Evolutionary conservation across 2,329 filamentous ascomycete species (phyloP).

Genomic region (Sclerotiophoma versabilis): DNA sequence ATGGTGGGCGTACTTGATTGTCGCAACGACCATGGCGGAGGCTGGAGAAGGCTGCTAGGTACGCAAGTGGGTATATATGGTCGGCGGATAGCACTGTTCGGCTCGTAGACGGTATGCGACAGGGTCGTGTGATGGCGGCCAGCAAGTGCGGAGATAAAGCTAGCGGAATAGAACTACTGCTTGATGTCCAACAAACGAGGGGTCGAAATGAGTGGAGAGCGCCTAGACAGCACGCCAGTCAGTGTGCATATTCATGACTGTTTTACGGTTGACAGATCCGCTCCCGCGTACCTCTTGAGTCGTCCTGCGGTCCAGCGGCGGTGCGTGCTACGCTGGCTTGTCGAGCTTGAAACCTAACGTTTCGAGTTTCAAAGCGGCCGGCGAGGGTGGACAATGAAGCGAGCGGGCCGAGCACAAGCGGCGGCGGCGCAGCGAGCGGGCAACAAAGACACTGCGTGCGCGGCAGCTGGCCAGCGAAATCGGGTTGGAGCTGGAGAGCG

Average conservation of each 20-base stretch:
- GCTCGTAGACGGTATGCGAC: conserved; percentile 16
- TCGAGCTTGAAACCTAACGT: conserved; percentile 50
- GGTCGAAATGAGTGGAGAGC: conserved; percentile 41
- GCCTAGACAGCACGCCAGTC: conserved; percentile 39
- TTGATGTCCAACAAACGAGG: conserved; percentile 50
- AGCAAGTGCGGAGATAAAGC: conserved; percentile 32
- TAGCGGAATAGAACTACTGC: conserved; percentile 28
- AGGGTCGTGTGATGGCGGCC: conserved; percentile 23
- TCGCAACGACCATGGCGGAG: conserved; percentile 50
- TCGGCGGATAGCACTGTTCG: conserved; percentile 10
- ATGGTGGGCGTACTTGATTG: conserved; percentile 50
- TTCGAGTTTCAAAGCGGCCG: conserved; percentile 42
- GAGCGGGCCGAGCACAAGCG: conserved; percentile 20
- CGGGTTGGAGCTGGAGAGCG: conserved; percentile 24
- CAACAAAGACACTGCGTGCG: conserved; percentile 32
- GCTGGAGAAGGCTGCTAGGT: conserved; percentile 1
- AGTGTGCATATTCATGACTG: conserved; percentile 31
- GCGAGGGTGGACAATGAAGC: conserved; percentile 33
- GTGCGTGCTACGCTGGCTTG: conserved; percentile 46
- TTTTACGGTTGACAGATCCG: conserved; percentile 29
- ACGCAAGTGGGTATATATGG: conserved; percentile 3
- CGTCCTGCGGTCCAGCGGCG: conserved; percentile 34
- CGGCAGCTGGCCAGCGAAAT: conserved; percentile 29
- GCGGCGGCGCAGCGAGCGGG: conserved; percentile 21
- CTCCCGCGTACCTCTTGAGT: conserved; percentile 42